A percentile compares a stretch with the other conserved stretches of the same genome.
Evolutionary conservation across 257 asterid genomes (phyloP).

Genomic region (Forsythia suspensa): DNA sequence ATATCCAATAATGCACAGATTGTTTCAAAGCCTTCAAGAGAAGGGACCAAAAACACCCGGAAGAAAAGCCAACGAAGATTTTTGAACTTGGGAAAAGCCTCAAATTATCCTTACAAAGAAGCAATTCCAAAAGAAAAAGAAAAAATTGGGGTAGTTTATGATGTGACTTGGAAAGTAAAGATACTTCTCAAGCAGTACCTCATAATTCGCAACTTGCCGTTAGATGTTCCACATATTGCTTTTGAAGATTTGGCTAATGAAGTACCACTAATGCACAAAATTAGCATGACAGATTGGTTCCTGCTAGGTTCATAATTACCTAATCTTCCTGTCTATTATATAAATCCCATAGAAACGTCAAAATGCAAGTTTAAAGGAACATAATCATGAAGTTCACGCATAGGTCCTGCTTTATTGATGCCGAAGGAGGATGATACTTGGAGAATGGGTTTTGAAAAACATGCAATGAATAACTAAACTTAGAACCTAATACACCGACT

Average conservation of each 20-base stretch:
- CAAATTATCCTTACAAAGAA: background rate
- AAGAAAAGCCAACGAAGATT: background rate
- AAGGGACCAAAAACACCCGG: background rate
- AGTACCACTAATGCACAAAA: background rate
- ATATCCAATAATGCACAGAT: background rate
- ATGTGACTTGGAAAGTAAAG: background rate
- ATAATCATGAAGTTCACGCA: too few species aligned
- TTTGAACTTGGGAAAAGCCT: background rate
- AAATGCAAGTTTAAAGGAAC: background rate
- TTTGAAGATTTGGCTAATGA: background rate
- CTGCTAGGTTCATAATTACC: background rate
- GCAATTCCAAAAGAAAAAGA: background rate
- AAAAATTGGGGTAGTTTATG: background rate
- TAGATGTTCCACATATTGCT: background rate
- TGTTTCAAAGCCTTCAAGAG: background rate
- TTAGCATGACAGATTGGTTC: background rate
- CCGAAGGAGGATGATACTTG: background rate
- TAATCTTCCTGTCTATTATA: background rate
- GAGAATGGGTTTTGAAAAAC: background rate
- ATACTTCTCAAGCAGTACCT: background rate
- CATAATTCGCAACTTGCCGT: background rate
- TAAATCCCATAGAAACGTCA: background rate
- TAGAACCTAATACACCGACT: background rate
- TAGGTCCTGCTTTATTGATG: background rate
- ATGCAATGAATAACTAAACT: background rate